Percentiles rank a stretch among this genome's conserved stretches.
phyloP scores from a whole-genome alignment of 2,329 filamentous ascomycete species.

The Aspergillus awamori region DNA sequence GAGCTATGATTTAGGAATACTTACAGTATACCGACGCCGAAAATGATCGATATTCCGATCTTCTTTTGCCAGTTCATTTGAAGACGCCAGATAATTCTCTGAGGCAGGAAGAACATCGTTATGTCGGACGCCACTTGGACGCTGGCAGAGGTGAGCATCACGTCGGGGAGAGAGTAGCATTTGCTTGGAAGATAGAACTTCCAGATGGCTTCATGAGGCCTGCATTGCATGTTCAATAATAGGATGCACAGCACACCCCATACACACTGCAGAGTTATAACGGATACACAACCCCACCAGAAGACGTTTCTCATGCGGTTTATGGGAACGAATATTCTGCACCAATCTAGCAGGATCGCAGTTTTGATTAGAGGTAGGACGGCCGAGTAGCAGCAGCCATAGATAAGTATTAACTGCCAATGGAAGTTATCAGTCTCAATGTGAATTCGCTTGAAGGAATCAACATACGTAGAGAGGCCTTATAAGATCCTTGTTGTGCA shows the following conservation, averaged over 20 bases:
- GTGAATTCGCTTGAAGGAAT: too few relatives aligned
- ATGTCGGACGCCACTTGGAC: slow-evolving; percentile 39
- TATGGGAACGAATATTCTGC: slow-evolving; percentile 38
- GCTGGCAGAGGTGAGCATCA: slow-evolving; percentile 35
- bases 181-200: slow-evolving; percentile 35
- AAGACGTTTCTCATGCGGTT: slow-evolving; percentile 33
- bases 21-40: slow-evolving; percentile 38
- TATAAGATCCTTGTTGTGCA: slow-evolving; percentile 21
- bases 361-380: slow-evolving; percentile 45
- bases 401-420: slow-evolving; percentile 31
- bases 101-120: slow-evolving; percentile 39
- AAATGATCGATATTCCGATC: slow-evolving; percentile 37
- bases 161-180: slow-evolving; percentile 33
- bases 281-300: slow-evolving; percentile 39
- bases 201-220: slow-evolving; percentile 39
- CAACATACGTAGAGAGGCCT: slow-evolving; percentile 20
- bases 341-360: slow-evolving; percentile 51
- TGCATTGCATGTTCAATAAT: slow-evolving; percentile 40
- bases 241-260: slow-evolving; percentile 34
- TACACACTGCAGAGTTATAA: slow-evolving; percentile 36
- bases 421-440: too few relatives aligned
- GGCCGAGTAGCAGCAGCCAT: slow-evolving; percentile 41
- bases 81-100: slow-evolving; percentile 40
- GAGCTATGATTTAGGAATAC: slow-evolving; percentile 11
- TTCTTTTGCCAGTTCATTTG: slow-evolving; percentile 35